A percentile compares a stretch with the other conserved stretches of the same genome.
phyloP scores from a whole-genome alignment of 345 rosid genomes.

The Linum trigynum region DNA sequence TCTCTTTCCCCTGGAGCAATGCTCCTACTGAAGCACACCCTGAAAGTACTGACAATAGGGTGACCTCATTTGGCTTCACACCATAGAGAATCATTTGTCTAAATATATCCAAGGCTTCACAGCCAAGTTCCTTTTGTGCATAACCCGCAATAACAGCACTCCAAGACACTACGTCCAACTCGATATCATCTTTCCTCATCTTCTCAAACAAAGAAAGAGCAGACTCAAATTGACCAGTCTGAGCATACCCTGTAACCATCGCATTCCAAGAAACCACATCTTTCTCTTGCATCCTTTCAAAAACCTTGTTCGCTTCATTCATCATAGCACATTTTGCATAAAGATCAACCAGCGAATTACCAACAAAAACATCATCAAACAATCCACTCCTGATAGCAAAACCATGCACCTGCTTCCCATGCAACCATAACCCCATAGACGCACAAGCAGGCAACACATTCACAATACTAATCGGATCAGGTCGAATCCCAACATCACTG shows the following conservation, averaged over 20 bases:
- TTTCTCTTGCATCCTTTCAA: constrained; percentile 41
- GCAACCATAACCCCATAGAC: constrained; percentile 25
- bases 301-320: constrained; percentile 48
- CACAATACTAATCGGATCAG: constrained; percentile 60
- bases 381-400: constrained; percentile 42
- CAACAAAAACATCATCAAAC: constrained; percentile 53
- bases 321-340: constrained; percentile 74
- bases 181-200: constrained; percentile 52
- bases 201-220: constrained; percentile 47
- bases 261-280: constrained; percentile 89
- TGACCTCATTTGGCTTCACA: constrained; percentile 52
- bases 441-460: constrained; percentile 65
- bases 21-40: constrained; percentile 73
- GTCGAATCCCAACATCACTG: constrained; percentile 18
- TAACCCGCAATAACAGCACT: constrained; percentile 81
- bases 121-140: constrained; percentile 63
- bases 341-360: constrained; percentile 71
- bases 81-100: constrained; percentile 53
- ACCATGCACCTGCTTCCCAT: constrained; percentile 54
- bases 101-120: constrained; percentile 56
- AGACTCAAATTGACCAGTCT: constrained; percentile 52
- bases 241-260: constrained; percentile 80
- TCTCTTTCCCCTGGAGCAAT: constrained; percentile 62
- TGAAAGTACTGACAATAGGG: constrained; percentile 69
- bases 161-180: constrained; percentile 75